A percentile compares a stretch with the other conserved stretches of the same genome.
phyloP scores from a whole-genome alignment of 108 stramenopile species.

The Phaeodactylum tricornutum region DNA sequence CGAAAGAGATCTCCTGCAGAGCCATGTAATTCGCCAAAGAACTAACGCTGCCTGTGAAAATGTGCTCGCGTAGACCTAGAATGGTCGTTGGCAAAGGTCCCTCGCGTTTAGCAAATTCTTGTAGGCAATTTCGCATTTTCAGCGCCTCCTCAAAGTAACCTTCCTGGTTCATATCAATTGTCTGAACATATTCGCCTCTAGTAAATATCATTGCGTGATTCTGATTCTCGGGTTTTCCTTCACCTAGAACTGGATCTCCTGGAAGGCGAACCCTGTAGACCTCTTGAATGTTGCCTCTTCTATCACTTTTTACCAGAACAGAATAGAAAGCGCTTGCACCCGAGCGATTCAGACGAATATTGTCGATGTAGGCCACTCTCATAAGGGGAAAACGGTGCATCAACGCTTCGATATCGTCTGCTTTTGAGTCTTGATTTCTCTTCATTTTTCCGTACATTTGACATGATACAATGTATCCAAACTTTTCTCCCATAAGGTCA shows the following conservation, averaged over 20 bases:
- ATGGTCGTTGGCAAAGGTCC: slow-evolving; percentile 88
- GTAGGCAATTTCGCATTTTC: slow-evolving; percentile 95
- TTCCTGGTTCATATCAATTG: slow-evolving; percentile 99
- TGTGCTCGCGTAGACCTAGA: slow-evolving; percentile 95
- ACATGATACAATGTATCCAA: slow-evolving; percentile 94
- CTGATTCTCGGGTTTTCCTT: slow-evolving; percentile 99
- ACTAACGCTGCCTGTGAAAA: slow-evolving; percentile 96
- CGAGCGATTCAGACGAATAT: slow-evolving; percentile 72
- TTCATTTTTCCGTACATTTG: slow-evolving; percentile 97
- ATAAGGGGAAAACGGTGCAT: slow-evolving; percentile 90
- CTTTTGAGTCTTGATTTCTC: slow-evolving; percentile 91
- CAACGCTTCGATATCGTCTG: slow-evolving; percentile 93
- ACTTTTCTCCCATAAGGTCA: slow-evolving; percentile 90
- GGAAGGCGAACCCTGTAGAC: slow-evolving; percentile 93
- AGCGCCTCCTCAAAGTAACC: slow-evolving; percentile 97
- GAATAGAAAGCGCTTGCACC: slow-evolving; percentile 82
- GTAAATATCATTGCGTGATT: slow-evolving; percentile 98
- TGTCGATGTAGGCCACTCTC: slow-evolving; percentile 96
- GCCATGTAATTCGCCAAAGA: slow-evolving; percentile 99
- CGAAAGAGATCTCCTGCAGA: slow-evolving; percentile 94
- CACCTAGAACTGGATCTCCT: slow-evolving; percentile 94
- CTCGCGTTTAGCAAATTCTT: slow-evolving; percentile 89
- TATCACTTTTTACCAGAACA: slow-evolving; percentile 86
- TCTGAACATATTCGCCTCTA: slow-evolving; percentile 92
- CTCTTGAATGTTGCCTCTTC: slow-evolving; percentile 74